These are phyloP conservation scores for Phlyctochytrium arcticum DNA, from an alignment of 192 early-diverging fungal genomes.

Conservation along the genomic window DNA sequence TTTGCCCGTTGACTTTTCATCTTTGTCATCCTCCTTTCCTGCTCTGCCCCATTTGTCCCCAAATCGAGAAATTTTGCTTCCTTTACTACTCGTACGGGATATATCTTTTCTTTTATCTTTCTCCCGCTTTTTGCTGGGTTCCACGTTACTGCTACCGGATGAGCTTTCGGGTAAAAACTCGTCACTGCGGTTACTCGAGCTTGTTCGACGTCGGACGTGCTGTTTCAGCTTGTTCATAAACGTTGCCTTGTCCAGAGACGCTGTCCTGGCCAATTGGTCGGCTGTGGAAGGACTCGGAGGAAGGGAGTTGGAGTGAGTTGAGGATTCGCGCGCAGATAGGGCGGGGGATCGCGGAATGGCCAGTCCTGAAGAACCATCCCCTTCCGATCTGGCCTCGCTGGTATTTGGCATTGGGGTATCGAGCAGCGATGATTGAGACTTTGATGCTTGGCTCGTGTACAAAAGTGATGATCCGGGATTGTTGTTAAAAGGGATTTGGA, in stretches of 20 bases:
- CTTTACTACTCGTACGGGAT: not conserved
- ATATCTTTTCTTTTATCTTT: not conserved
- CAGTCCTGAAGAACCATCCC: not conserved
- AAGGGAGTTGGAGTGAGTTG: not conserved
- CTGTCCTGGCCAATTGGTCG: not conserved
- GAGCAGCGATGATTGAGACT: too few species aligned
- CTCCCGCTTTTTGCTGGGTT: not conserved
- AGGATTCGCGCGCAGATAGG: not conserved
- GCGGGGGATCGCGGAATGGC: not conserved
- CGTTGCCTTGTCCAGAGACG: slow-evolving; percentile 1
- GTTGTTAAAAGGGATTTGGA: too few species aligned
- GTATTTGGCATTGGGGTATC: not conserved
- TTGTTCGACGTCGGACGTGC: slow-evolving; percentile 16
- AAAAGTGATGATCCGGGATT: too few species aligned
- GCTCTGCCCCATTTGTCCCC: too few species aligned
- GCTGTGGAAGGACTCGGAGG: not conserved
- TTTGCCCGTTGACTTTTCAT: too few species aligned
- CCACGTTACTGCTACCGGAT: too few species aligned
- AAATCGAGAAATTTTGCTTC: not conserved
- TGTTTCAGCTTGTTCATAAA: slow-evolving; percentile 10
- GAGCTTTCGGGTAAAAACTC: too few species aligned
- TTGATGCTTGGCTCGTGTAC: too few species aligned
- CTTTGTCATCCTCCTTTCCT: not conserved
- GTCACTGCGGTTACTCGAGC: slow-evolving; percentile 2
- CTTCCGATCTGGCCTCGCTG: not conserved